Conservation (phyloP, 2,329 filamentous ascomycete species). For the Aspergillus bombycis region DNA sequence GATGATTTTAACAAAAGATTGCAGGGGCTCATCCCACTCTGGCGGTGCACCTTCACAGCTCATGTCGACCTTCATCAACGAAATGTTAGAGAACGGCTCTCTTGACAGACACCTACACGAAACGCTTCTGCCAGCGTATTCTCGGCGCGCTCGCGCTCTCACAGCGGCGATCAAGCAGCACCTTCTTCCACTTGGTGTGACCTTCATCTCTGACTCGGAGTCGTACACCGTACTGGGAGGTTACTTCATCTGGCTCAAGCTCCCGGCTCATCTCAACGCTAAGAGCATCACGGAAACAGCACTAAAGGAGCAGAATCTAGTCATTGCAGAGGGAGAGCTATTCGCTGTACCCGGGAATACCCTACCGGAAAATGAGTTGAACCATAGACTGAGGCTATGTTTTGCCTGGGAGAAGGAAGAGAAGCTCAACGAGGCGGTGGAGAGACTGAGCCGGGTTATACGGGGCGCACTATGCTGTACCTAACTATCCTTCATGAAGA, state of each 20-base stretch:
- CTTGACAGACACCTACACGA: constrained; percentile 56
- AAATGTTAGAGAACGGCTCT: constrained; percentile 53
- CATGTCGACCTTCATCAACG: constrained; percentile 57
- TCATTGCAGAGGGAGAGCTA: constrained; percentile 12
- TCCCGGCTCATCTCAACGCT: constrained; percentile 14
- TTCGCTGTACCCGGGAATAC: constrained; percentile 54
- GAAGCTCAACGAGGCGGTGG: constrained; percentile 16
- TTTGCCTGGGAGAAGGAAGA: constrained; percentile 23
- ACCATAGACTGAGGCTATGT: constrained; percentile 18
- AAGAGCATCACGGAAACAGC: constrained; percentile 11
- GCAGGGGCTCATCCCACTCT: constrained; percentile 43
- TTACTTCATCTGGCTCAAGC: constrained; percentile 20
- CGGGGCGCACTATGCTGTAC: background rate
- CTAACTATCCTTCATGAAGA: background rate
- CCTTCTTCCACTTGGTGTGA: constrained; percentile 18
- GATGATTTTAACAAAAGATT: constrained; percentile 8
- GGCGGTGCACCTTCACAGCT: constrained; percentile 61
- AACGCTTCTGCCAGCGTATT: constrained; percentile 37
- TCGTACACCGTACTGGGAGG: constrained; percentile 11
- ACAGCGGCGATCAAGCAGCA: constrained; percentile 11
- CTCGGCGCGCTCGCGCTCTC: constrained; percentile 10
- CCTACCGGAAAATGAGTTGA: constrained; percentile 37
- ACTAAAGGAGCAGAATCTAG: constrained; percentile 11
- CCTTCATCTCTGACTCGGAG: constrained; percentile 13
- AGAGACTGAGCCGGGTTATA: background rate